Conservation (phyloP, 2,329 filamentous ascomycete species). For the Hymenoscyphus linearis region DNA sequence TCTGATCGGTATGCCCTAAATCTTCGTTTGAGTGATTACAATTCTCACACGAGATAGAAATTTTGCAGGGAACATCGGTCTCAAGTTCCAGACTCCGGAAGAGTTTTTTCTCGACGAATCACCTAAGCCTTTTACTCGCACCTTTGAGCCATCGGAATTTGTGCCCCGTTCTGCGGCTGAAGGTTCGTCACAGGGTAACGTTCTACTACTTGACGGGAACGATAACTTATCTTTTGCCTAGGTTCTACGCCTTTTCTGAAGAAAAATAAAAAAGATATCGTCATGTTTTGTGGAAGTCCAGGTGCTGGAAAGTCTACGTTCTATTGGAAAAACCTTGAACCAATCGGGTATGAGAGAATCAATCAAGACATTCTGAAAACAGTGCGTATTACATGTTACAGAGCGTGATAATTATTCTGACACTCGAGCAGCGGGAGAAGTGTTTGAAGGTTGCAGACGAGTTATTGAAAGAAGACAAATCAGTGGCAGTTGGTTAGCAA, state of each 20-base stretch:
- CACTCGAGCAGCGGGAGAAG: slow-evolving; percentile 43
- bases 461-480: slow-evolving; percentile 56
- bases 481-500: slow-evolving; percentile 70
- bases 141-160: slow-evolving; percentile 65
- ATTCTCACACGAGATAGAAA: slow-evolving; percentile 46
- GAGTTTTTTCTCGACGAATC: slow-evolving; percentile 76
- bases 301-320: slow-evolving; percentile 91
- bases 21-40: neutral
- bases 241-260: slow-evolving; percentile 39
- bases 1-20: slow-evolving; percentile 42
- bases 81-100: slow-evolving; percentile 80
- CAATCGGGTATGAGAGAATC: slow-evolving; percentile 73
- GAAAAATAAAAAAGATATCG: slow-evolving; percentile 63
- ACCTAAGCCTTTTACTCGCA: slow-evolving; percentile 58
- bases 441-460: slow-evolving; percentile 69
- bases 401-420: slow-evolving; percentile 20
- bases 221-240: slow-evolving; percentile 12
- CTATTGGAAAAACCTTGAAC: slow-evolving; percentile 72
- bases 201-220: slow-evolving; percentile 4
- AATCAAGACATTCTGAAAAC: slow-evolving; percentile 89
- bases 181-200: slow-evolving; percentile 17
- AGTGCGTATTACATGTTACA: slow-evolving; percentile 35
- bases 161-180: slow-evolving; percentile 32
- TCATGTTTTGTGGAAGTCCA: slow-evolving; percentile 84
- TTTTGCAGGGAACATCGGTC: slow-evolving; percentile 77